Conservation (phyloP, 2,329 filamentous ascomycete species). For the Meredithiella fracta region DNA sequence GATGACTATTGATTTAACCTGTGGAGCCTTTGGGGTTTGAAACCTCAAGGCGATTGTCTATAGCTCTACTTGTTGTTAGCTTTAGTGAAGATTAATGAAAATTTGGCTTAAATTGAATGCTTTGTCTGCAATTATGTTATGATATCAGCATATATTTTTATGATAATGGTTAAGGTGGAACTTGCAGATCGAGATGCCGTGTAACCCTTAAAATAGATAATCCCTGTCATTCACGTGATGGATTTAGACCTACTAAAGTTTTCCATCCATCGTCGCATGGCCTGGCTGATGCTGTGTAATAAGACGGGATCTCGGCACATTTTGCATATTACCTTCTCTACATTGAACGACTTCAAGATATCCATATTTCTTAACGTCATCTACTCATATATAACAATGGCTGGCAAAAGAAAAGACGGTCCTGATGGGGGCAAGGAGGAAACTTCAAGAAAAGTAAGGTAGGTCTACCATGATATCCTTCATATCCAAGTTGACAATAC, state of each 20-base stretch:
- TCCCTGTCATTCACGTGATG: background rate
- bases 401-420: constrained; percentile 15
- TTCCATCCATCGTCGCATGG: background rate
- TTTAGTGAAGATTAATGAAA: background rate
- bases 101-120: background rate
- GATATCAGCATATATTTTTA: no score
- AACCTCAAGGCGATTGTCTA: no score
- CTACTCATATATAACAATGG: background rate
- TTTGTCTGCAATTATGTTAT: no score
- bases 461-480: constrained; percentile 8
- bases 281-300: background rate
- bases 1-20: background rate
- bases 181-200: background rate
- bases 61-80: constrained; percentile 1
- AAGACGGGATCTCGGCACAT: background rate
- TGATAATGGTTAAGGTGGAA: no score
- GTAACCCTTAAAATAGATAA: background rate
- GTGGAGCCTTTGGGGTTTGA: background rate
- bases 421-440: constrained; percentile 18
- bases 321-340: background rate
- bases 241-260: constrained; percentile 1
- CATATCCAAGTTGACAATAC: background rate
- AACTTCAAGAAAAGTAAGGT: constrained; percentile 28
- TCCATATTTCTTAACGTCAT: background rate
- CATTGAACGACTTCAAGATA: background rate